phyloP scores from a whole-genome alignment of 176 grass and related monocot species.

The Puccinellia tenuiflora region DNA sequence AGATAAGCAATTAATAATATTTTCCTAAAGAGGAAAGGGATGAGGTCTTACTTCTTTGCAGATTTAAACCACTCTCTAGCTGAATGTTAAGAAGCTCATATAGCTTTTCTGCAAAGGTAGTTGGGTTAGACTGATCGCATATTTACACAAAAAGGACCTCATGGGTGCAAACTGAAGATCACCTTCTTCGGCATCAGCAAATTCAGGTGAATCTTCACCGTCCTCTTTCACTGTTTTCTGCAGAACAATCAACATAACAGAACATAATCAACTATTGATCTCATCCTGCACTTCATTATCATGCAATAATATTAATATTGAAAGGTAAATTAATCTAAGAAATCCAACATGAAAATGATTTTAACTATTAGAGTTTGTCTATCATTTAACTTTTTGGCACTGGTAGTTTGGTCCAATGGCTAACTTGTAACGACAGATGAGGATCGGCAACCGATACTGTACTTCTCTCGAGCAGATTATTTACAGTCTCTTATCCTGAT shows the following conservation, averaged over 20 bases:
- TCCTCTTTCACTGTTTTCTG: conserved; percentile 68
- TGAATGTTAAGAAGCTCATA: conserved; percentile 74
- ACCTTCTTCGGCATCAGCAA: conserved; percentile 86
- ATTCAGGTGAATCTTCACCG: conserved; percentile 70
- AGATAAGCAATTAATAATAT: neutral
- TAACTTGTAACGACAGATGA: neutral
- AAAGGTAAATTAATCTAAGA: neutral
- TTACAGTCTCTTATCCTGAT: neutral
- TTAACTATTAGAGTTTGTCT: neutral
- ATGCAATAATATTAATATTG: neutral
- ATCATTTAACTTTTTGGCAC: neutral
- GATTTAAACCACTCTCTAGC: conserved; percentile 83
- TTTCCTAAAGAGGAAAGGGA: neutral
- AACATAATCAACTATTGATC: neutral
- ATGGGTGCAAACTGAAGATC: neutral
- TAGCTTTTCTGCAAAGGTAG: conserved; percentile 71
- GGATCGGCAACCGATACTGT: neutral
- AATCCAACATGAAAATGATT: neutral
- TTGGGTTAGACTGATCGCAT: neutral
- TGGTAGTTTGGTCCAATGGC: neutral
- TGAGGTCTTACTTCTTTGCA: conserved; percentile 69
- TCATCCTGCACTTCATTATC: neutral
- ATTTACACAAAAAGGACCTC: neutral
- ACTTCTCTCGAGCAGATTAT: neutral
- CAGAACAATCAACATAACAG: conserved; percentile 20